Percentiles rank a stretch among this genome's conserved stretches.
Conservation (phyloP, 2,329 filamentous ascomycete species). For the Colletotrichum cuscutae region DNA sequence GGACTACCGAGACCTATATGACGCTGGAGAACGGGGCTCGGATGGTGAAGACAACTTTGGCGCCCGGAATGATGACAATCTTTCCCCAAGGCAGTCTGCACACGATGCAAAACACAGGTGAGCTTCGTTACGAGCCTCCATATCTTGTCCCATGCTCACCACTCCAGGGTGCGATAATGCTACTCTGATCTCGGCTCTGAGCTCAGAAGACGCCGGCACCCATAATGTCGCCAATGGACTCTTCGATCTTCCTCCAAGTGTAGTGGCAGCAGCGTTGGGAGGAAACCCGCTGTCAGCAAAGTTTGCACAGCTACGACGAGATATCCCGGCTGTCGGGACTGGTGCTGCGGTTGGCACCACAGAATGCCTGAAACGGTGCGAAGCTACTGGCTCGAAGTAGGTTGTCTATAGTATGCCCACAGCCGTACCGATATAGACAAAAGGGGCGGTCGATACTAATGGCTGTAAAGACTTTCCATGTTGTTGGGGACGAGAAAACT, state of each 20-base stretch:
- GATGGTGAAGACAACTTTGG: conserved; percentile 51
- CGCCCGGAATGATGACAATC: conserved; percentile 58
- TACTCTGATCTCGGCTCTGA: conserved; percentile 59
- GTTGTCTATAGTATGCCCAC: not conserved
- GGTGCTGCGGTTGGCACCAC: conserved; percentile 34
- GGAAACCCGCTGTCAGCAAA: conserved; percentile 38
- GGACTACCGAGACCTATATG: conserved; percentile 63
- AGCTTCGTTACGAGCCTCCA: conserved; percentile 22
- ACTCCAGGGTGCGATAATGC: conserved; percentile 57
- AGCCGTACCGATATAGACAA: not conserved
- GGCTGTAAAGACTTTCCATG: not conserved
- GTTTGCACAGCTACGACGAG: conserved; percentile 29
- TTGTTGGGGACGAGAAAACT: not conserved
- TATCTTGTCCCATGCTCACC: not conserved
- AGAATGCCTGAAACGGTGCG: conserved; percentile 32
- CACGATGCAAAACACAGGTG: conserved; percentile 61
- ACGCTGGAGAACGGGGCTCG: conserved; percentile 60
- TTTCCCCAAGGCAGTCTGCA: conserved; percentile 60
- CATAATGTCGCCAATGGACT: conserved; percentile 56
- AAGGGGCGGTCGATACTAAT: not conserved
- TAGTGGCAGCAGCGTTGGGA: conserved; percentile 56
- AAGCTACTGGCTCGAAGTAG: conserved; percentile 10
- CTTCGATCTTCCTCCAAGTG: conserved; percentile 51
- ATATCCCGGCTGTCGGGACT: conserved; percentile 36
- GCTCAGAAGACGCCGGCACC: conserved; percentile 60